Percentiles rank a stretch among this genome's conserved stretches.
These are phyloP conservation scores for Dothistroma septosporum DNA, from an alignment of 2,329 filamentous ascomycete genomes.

Conservation along the genomic window DNA sequence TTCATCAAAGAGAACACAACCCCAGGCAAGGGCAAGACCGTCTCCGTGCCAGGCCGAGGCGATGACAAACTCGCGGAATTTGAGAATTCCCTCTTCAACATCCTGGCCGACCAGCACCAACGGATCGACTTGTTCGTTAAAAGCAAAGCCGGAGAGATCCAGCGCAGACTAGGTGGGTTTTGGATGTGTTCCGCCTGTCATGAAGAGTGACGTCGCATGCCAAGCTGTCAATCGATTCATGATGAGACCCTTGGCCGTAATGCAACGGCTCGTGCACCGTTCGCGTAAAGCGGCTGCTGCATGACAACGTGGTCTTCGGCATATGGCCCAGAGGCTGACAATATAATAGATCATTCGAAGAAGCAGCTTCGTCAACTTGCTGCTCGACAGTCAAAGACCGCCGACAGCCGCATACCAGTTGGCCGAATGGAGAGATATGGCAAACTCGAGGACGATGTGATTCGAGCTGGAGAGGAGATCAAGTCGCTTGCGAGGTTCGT, in stretches of 20 bases:
- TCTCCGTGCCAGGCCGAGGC: constrained; percentile 68
- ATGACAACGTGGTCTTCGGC: neutral
- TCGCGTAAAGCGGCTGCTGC: neutral
- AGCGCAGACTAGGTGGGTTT: constrained; percentile 60
- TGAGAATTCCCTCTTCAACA: constrained; percentile 65
- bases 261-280: neutral
- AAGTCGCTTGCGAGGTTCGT: constrained; percentile 67
- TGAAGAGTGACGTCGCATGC: neutral
- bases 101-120: constrained; percentile 70
- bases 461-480: constrained; percentile 66
- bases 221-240: neutral
- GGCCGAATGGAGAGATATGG: constrained; percentile 49
- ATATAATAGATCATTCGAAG: constrained; percentile 12
- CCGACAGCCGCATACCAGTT: constrained; percentile 38
- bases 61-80: constrained; percentile 54
- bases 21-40: constrained; percentile 63
- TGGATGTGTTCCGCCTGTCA: neutral
- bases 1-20: constrained; percentile 78
- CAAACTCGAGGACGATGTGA: constrained; percentile 48
- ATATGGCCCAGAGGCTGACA: no score
- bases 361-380: constrained; percentile 29
- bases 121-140: constrained; percentile 73
- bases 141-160: constrained; percentile 76
- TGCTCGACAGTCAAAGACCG: constrained; percentile 14
- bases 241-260: neutral